Conservation (phyloP, 805 yeast species). For the Starmera dryadoides region DNA sequence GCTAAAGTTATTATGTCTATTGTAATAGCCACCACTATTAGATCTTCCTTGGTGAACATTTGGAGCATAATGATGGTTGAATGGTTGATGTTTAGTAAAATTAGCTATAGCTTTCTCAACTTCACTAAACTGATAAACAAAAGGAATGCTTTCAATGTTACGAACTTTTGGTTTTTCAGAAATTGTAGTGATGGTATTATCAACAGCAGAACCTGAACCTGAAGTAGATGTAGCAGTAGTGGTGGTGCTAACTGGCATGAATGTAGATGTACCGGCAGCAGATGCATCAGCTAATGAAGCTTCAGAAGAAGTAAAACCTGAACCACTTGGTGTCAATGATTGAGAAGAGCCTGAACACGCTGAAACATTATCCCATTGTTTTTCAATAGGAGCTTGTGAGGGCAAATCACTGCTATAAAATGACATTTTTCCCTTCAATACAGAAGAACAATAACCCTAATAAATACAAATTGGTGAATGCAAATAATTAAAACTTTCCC, state of each 20-base stretch:
- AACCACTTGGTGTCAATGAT: not conserved
- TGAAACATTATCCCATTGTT: not conserved
- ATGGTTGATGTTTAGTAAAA: slow-evolving; percentile 22
- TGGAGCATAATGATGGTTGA: slow-evolving; percentile 24
- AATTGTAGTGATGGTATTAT: too few species aligned
- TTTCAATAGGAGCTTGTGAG: not conserved
- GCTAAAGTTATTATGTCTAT: slow-evolving; percentile 1
- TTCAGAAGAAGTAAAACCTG: not conserved
- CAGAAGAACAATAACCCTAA: too few species aligned
- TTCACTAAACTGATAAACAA: slow-evolving; percentile 19
- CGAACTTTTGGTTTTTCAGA: not conserved
- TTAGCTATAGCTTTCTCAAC: slow-evolving; percentile 22
- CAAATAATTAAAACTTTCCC: too few species aligned
- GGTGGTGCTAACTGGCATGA: not conserved
- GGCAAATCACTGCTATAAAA: not conserved
- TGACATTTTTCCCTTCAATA: too few species aligned
- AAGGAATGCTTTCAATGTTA: slow-evolving; percentile 12
- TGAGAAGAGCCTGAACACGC: not conserved
- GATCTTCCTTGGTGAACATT: slow-evolving; percentile 17
- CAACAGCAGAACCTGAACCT: too few species aligned
- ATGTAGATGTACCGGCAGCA: not conserved
- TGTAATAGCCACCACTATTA: not conserved
- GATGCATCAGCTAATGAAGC: not conserved
- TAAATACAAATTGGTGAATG: too few species aligned
- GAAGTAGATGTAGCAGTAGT: too few species aligned